A percentile compares a stretch with the other conserved stretches of the same genome.
Conservation (phyloP, 257 asterid genomes). For the Nicotiana benthamiana region DNA sequence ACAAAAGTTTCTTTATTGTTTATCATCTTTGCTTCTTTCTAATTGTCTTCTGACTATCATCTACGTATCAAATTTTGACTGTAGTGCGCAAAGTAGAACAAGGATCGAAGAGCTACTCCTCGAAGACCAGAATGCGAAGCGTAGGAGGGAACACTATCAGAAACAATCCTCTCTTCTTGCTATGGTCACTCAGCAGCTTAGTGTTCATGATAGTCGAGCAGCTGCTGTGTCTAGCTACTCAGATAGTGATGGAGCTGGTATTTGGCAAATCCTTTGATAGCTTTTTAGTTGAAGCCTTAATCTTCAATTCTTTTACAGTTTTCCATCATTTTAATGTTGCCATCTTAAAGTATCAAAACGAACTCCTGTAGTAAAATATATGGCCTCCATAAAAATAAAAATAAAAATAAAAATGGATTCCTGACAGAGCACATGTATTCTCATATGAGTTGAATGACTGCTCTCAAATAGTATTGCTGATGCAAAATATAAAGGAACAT, state of each 20-base stretch:
- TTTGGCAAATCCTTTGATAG: neutral
- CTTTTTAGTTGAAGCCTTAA: neutral
- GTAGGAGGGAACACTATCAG: conserved; percentile 21
- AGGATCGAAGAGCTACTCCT: conserved; percentile 23
- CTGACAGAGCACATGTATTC: neutral
- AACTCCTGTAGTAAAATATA: neutral
- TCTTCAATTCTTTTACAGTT: neutral
- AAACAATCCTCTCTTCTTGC: conserved; percentile 27
- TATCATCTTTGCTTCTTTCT: neutral
- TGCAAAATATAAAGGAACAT: neutral
- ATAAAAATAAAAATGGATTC: neutral
- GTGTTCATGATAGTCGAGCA: conserved; percentile 20
- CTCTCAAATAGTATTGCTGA: neutral
- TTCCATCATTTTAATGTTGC: neutral
- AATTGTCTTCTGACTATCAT: neutral
- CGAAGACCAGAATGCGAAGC: conserved; percentile 29
- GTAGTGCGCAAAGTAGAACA: conserved; percentile 21
- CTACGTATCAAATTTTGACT: neutral
- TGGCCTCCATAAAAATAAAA: neutral
- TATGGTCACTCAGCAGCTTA: conserved; percentile 20
- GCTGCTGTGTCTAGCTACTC: conserved; percentile 21
- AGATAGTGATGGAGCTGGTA: conserved; percentile 20
- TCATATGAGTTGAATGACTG: neutral
- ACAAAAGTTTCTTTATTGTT: neutral
- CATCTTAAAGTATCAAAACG: neutral